Conservation (phyloP, 371 early-diverging fungal genomes). For the Smittium culicis region DNA sequence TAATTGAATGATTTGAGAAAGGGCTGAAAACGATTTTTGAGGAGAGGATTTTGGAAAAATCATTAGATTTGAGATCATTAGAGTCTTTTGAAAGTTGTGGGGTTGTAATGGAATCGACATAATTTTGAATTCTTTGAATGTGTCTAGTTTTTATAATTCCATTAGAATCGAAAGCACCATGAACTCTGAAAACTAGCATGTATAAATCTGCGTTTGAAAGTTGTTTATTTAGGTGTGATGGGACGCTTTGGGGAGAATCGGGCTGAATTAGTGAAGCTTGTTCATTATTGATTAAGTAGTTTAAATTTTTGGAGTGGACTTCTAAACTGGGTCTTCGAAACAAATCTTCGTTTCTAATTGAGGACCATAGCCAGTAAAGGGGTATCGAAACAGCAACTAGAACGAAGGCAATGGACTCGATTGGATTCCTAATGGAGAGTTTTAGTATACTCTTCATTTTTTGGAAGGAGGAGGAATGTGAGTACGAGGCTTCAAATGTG, state of each 20-base stretch:
- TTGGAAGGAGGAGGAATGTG: too few species aligned
- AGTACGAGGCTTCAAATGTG: too few species aligned
- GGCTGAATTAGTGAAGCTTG: conserved; percentile 38
- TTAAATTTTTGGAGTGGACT: conserved; percentile 27
- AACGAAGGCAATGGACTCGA: conserved; percentile 64
- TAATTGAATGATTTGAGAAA: conserved; percentile 6
- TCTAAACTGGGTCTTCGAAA: conserved; percentile 34
- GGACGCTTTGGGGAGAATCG: conserved; percentile 32
- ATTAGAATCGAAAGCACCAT: conserved; percentile 8
- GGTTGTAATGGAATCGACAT: conserved; percentile 15
- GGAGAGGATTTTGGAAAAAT: conserved; percentile 1
- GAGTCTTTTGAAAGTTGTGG: not conserved
- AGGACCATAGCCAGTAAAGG: conserved; percentile 63
- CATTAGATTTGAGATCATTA: not conserved
- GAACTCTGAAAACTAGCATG: conserved; percentile 17
- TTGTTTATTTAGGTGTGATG: conserved; percentile 38
- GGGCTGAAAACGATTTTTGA: conserved; percentile 19
- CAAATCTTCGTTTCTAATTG: conserved; percentile 51
- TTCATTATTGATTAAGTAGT: conserved; percentile 37
- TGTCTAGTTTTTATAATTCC: conserved; percentile 14
- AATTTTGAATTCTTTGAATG: conserved; percentile 13
- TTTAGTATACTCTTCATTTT: not conserved
- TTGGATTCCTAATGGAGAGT: conserved; percentile 39
- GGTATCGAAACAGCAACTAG: conserved; percentile 56
- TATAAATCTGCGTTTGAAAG: conserved; percentile 17